Conservation (phyloP, 345 rosid species). For the Populus euphratica region DNA sequence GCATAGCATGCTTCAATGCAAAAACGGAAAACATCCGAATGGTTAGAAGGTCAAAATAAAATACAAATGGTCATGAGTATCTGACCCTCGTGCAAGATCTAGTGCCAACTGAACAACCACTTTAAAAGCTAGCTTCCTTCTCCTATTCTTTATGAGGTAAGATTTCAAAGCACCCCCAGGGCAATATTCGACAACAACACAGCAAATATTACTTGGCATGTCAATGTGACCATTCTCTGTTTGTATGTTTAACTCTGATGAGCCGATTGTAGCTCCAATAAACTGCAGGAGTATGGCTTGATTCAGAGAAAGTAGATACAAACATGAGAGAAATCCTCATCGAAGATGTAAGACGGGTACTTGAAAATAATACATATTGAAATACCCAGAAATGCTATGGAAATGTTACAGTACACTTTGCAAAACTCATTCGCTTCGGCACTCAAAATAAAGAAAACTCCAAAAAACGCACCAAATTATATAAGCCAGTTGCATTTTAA, state of each 20-base stretch:
- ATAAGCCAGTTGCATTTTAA: too few relatives aligned
- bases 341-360: not conserved
- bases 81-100: constrained; percentile 39
- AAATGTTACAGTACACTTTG: too few relatives aligned
- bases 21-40: not conserved
- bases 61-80: not conserved
- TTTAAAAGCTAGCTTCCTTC: constrained; percentile 30
- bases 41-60: constrained; percentile 4
- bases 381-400: not conserved
- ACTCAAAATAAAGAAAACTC: too few relatives aligned
- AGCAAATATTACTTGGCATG: constrained; percentile 23
- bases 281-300: constrained; percentile 20
- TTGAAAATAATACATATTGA: not conserved
- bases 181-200: constrained; percentile 36
- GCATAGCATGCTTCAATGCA: not conserved
- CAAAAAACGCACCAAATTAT: too few relatives aligned
- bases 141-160: constrained; percentile 35
- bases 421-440: too few relatives aligned
- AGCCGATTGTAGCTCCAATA: constrained; percentile 31
- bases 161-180: constrained; percentile 36
- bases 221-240: constrained; percentile 30
- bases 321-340: not conserved
- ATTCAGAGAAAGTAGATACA: not conserved
- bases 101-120: constrained; percentile 31
- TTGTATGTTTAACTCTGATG: constrained; percentile 17